Evolutionary conservation across 2,329 filamentous ascomycete genomes (phyloP), one percentile per base, ranked within the genome.

Genomic region (Macrophomina phaseolina): DNA sequence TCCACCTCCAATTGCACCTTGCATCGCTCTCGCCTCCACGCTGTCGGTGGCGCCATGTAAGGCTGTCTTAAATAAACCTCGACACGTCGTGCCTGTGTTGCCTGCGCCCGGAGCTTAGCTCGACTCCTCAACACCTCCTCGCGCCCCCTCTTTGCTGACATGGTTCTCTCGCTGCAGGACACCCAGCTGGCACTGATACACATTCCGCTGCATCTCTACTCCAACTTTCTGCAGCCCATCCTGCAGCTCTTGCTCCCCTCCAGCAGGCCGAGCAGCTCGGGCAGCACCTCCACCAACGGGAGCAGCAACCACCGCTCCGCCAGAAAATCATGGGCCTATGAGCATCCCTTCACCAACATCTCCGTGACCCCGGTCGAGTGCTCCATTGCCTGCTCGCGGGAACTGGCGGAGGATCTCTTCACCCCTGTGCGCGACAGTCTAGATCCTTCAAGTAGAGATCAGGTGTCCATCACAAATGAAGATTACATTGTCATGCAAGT

Each of bases 351-450:
- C 78, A 86, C 97, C 77, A 98, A 98, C 78, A 89, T 99, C 71
- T 96, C 92, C 69, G 87, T 98, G 73, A 98, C 94, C 0, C 92
- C 93, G 0, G 87, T 97, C 65, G 95, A 97, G 79, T 97, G 93
- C 80, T 97, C 93, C 4, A 86, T 99, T 63, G 93, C 97, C 64
- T 98, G 94, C 76, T 91, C 94, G 69, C 87, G 88, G 67, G 84
- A 87, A 49, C 90, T 93, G 80, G 91, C 92, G 6, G 83, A 87
- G 55, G 85, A 87, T 65, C 86, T 97, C 67, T 97, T 98, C 73
- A 82, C 87, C 64, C 93, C 93, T 0, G 82, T 90, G 64, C 86
- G 94, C 67, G 81, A 85, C 61, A 81, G 82, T 4, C 84, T 97
- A 9, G 85, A 89, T n/a, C 69, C 79, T 2, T 53, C 74, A 2